A percentile compares a stretch with the other conserved stretches of the same genome.
Evolutionary conservation across 495 filamentous ascomycete species (phyloP).

Genomic region (Xylaria curta): DNA sequence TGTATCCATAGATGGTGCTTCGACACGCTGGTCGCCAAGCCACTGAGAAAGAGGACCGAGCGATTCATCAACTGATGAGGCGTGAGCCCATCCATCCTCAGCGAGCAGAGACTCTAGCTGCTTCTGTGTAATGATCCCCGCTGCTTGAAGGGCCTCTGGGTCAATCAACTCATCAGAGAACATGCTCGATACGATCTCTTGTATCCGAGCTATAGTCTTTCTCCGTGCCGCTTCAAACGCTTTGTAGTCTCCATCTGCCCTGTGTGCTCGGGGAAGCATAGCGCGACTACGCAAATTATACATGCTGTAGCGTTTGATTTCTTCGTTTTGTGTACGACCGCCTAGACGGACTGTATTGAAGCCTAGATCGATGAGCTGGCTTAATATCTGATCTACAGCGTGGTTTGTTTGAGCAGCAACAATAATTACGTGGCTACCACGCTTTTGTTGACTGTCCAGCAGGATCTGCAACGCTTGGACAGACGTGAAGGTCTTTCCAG

Average conservation of each 20-base stretch:
- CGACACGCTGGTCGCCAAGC: constrained; percentile 60
- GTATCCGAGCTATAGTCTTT: constrained; percentile 44
- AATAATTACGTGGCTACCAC: constrained; percentile 60
- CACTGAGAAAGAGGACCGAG: constrained; percentile 63
- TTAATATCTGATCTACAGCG: constrained; percentile 85
- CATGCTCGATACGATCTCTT: constrained; percentile 54
- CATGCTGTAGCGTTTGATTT: constrained; percentile 69
- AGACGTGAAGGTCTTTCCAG: constrained; percentile 85
- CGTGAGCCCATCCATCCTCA: constrained; percentile 60
- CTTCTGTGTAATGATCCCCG: constrained; percentile 62
- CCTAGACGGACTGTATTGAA: constrained; percentile 77
- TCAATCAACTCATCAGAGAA: constrained; percentile 58
- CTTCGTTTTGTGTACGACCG: constrained; percentile 68
- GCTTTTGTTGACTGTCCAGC: constrained; percentile 61
- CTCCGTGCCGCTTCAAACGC: constrained; percentile 35
- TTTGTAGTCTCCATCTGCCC: constrained; percentile 32
- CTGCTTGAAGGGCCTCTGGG: constrained; percentile 50
- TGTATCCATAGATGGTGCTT: constrained; percentile 34
- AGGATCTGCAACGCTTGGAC: constrained; percentile 73
- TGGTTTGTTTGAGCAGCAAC: constrained; percentile 92
- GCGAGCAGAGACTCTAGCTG: constrained; percentile 67
- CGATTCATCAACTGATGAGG: constrained; percentile 38
- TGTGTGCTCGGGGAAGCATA: background rate
- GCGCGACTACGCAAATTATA: constrained; percentile 60
- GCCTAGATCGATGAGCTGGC: constrained; percentile 68